Evolutionary conservation across 805 yeast species (phyloP).

Genomic region (Ogataea populi-albae): DNA sequence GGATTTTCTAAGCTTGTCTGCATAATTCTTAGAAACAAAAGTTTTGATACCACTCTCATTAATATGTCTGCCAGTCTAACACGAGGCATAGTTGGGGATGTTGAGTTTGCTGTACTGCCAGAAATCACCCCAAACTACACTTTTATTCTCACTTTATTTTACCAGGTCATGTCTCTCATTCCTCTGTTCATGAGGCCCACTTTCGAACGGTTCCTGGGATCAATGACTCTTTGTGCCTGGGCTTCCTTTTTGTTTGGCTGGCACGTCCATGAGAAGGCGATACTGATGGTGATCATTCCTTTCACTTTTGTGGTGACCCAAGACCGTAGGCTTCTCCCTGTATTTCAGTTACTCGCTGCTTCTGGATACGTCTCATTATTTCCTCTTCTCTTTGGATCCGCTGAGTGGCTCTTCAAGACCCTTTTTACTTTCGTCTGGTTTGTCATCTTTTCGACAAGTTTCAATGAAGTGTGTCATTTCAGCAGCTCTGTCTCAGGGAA

Average conservation of each 20-base stretch:
- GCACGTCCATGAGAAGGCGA: slow-evolving; percentile 99
- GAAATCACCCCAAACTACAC: slow-evolving; percentile 75
- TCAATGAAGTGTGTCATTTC: slow-evolving; percentile 60
- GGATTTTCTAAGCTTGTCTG: slow-evolving; percentile 43
- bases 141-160: slow-evolving; percentile 75
- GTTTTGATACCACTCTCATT: slow-evolving; percentile 17
- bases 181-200: slow-evolving; percentile 73
- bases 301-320: slow-evolving; percentile 70
- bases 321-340: slow-evolving; percentile 67
- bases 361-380: slow-evolving; percentile 86
- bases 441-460: slow-evolving; percentile 67
- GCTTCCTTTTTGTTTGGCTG: slow-evolving; percentile 93
- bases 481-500: slow-evolving; percentile 40
- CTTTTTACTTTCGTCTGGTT: slow-evolving; percentile 84
- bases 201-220: slow-evolving; percentile 75
- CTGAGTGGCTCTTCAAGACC: slow-evolving; percentile 75
- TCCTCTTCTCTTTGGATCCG: slow-evolving; percentile 78
- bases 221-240: slow-evolving; percentile 84
- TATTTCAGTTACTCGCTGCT: slow-evolving; percentile 68
- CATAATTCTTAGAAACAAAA: slow-evolving; percentile 10
- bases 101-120: slow-evolving; percentile 76
- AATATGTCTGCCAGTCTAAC: slow-evolving; percentile 39
- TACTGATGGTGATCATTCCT: slow-evolving; percentile 86
- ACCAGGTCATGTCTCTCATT: slow-evolving; percentile 72
- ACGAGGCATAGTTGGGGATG: slow-evolving; percentile 90